Evolutionary conservation across 1,284 basidiomycete genomes (phyloP), one percentile per base, ranked within the genome.

Genomic region (Ceratobasidium papillatum): DNA sequence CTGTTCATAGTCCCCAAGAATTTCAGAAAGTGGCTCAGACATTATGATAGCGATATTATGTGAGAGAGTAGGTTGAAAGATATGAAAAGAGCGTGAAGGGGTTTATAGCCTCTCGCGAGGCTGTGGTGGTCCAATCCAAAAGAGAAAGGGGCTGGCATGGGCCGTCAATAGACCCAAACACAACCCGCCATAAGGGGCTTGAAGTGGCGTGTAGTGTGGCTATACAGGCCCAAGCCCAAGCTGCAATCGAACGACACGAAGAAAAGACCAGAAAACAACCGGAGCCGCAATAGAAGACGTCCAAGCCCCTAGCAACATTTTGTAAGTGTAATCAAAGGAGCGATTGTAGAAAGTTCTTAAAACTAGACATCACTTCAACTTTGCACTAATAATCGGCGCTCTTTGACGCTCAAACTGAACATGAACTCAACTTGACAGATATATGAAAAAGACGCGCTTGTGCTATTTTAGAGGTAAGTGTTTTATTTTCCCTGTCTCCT

Each of bases 51-150:
- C 25, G 51, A 25, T 11, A 4, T 3, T 9, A 30, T 25, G 22
- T 54, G 47, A 22, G 27, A 22, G 19, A 5, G 4, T 54, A 30
- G 51, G 8, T 49, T 3, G 22, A 27, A 19, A 5, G 19, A 5
- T 30, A 25, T 8, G 19, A 54, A 30, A 54, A 25, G 25, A 54
- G 51, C 25, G 45, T 47, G 17, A 30, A 8, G 3, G 14, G 9
- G 11, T 32, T 56, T 56, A 56, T 56, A 56, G 19, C 2, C 54
- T 56, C 27, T 4, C 17, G 27, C 30, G 54, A 19, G 30, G 54
- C 54, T 54, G 51, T 56, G 54, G 54, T 19, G 54, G 54, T 56
- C 54, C 54, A 34, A 56, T 27, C 30, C 14, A 32, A 49, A n/a
- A 56, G 54, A 52, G 25, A 56, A 34, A 34, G 54, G 54, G 30